Evolutionary conservation across 2,329 filamentous ascomycete genomes (phyloP).

Genomic region (Epichloe festucae): DNA sequence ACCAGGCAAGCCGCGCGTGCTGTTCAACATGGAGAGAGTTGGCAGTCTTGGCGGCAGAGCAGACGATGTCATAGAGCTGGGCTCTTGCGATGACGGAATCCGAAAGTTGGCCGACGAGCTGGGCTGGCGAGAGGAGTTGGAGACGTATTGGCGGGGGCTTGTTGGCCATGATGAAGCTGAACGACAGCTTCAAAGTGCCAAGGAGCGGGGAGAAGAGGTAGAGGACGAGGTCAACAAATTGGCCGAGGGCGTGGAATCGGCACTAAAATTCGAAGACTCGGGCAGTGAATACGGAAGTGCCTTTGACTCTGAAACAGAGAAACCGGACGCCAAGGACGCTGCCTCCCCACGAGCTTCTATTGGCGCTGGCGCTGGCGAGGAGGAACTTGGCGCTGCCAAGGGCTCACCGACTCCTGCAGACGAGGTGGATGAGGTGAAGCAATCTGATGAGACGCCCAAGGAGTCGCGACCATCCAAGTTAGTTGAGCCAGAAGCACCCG

Average conservation of each 20-base stretch:
- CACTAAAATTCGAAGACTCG: conserved; percentile 18
- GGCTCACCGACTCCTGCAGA: background rate
- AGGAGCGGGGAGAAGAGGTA: conserved; percentile 18
- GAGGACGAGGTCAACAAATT: conserved; percentile 33
- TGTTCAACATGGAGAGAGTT: conserved; percentile 80
- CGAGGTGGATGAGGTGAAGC: background rate
- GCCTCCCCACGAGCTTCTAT: background rate
- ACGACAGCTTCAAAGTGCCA: conserved; percentile 27
- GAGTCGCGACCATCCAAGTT: background rate
- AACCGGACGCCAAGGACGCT: no score
- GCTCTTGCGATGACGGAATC: conserved; percentile 73
- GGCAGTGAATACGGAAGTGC: background rate
- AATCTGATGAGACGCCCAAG: background rate
- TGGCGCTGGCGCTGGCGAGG: background rate
- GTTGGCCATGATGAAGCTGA: conserved; percentile 48
- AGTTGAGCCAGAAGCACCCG: background rate
- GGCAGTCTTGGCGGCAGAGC: conserved; percentile 62
- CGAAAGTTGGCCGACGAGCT: conserved; percentile 64
- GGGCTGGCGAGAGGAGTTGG: conserved; percentile 78
- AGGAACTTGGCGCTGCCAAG: background rate
- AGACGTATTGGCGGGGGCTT: conserved; percentile 56
- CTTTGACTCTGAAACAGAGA: no score
- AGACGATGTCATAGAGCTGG: conserved; percentile 77
- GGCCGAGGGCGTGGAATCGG: conserved; percentile 21
- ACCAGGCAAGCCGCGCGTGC: conserved; percentile 55